A percentile compares a stretch with the other conserved stretches of the same genome.
Evolutionary conservation across 176 grass and related monocot species (phyloP).

Genomic region (Microstegium vimineum): DNA sequence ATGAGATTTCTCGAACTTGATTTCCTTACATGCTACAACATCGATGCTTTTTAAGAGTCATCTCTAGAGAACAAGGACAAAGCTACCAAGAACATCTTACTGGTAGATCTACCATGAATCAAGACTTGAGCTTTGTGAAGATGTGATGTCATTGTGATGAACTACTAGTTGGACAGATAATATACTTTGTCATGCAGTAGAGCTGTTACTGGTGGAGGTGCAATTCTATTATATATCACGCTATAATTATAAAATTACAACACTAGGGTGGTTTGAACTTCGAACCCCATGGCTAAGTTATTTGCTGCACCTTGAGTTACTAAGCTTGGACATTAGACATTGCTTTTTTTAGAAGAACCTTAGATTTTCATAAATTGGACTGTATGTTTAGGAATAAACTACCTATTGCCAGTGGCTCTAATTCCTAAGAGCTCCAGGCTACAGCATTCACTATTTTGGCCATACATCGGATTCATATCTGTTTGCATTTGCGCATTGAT

Average conservation of each 20-base stretch:
- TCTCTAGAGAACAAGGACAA: not conserved
- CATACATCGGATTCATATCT: not conserved
- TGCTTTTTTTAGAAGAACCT: not conserved
- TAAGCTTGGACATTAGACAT: not conserved
- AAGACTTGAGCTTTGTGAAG: not conserved
- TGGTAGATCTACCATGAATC: not conserved
- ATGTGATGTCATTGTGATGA: not conserved
- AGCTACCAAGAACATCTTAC: not conserved
- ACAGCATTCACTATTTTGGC: not conserved
- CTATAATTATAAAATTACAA: not conserved
- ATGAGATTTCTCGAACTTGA: conserved; percentile 11
- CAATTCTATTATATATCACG: not conserved
- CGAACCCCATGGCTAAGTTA: not conserved
- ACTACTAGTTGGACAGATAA: not conserved
- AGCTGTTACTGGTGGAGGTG: not conserved
- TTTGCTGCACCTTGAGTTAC: not conserved
- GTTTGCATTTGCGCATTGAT: not conserved
- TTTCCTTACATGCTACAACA: not conserved
- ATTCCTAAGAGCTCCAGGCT: not conserved
- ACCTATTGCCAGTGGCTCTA: not conserved
- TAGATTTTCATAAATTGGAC: not conserved
- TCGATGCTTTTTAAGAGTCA: not conserved
- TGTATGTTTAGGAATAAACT: not conserved
- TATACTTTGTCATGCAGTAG: not conserved
- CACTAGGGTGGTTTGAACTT: not conserved